These are phyloP conservation scores for Russula abietina DNA, from an alignment of 768 basidiomycete genomes.

Conservation along the genomic window DNA sequence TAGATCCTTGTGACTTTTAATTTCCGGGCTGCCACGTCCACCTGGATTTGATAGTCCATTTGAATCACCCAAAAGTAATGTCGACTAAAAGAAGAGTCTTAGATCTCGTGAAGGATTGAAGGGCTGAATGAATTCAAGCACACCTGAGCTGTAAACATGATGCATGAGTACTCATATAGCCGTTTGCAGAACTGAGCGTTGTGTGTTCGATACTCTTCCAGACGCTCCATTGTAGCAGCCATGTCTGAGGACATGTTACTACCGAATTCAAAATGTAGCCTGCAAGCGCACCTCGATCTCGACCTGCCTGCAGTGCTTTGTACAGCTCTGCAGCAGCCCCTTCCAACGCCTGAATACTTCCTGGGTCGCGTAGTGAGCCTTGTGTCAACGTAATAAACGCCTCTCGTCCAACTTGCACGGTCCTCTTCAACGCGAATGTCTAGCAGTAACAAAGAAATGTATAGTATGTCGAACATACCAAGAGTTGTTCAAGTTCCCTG, in stretches of 20 bases:
- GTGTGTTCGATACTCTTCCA: constrained; percentile 85
- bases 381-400: constrained; percentile 74
- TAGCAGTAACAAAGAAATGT: not conserved
- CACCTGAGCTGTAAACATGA: constrained; percentile 90
- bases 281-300: constrained; percentile 67
- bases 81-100: constrained; percentile 42
- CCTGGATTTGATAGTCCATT: constrained; percentile 47
- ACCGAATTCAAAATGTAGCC: not conserved
- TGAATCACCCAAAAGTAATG: constrained; percentile 58
- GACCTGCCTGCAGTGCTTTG: constrained; percentile 85
- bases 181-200: constrained; percentile 93
- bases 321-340: constrained; percentile 83
- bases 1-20: constrained; percentile 63
- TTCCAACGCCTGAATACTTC: constrained; percentile 74
- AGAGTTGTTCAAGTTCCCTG: constrained; percentile 77
- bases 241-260: constrained; percentile 51
- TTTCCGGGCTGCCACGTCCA: constrained; percentile 40
- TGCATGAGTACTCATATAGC: constrained; percentile 79
- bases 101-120: not conserved
- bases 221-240: constrained; percentile 93
- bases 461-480: constrained; percentile 42
- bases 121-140: constrained; percentile 23
- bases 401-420: constrained; percentile 83
- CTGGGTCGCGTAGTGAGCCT: constrained; percentile 77
- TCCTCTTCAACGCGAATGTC: constrained; percentile 52